These are phyloP conservation scores for Rhynchosporium graminicola DNA, from an alignment of 2,329 filamentous ascomycete species.

Conservation along the genomic window DNA sequence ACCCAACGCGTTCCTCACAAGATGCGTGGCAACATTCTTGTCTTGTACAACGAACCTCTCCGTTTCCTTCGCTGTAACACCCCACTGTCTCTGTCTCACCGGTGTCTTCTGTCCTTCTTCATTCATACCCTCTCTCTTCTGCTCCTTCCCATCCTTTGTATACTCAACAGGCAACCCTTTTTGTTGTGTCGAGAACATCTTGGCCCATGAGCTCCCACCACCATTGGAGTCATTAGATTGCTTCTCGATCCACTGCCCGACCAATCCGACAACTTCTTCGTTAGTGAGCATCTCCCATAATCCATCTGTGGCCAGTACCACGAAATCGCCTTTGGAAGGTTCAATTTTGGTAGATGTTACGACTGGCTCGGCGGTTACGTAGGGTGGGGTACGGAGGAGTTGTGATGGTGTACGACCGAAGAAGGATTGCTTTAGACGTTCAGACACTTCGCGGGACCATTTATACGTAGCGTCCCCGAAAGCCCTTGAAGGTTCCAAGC, in stretches of 20 bases:
- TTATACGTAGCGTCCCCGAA: conserved; percentile 98
- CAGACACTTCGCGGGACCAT: conserved; percentile 84
- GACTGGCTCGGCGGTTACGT: conserved; percentile 94
- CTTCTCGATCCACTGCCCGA: conserved; percentile 93
- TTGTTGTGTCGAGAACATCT: conserved; percentile 55
- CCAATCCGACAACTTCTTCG: conserved; percentile 93
- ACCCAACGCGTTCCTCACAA: conserved; percentile 91
- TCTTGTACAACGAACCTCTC: conserved; percentile 92
- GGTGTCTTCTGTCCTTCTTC: conserved; percentile 74
- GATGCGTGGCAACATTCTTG: conserved; percentile 92
- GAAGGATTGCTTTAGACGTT: conserved; percentile 80
- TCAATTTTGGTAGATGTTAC: conserved; percentile 91
- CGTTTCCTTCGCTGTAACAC: conserved; percentile 70
- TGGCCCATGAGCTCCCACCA: conserved; percentile 63
- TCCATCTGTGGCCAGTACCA: conserved; percentile 95
- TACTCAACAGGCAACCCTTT: conserved; percentile 73
- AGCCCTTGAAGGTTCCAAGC: conserved; percentile 87
- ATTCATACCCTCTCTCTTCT: conserved; percentile 45
- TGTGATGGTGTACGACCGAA: conserved; percentile 80
- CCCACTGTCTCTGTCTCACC: conserved; percentile 89
- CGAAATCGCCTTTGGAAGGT: conserved; percentile 87
- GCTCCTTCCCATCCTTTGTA: conserved; percentile 49
- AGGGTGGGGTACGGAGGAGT: conserved; percentile 85
- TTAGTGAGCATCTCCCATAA: conserved; percentile 99
- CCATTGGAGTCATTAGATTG: conserved; percentile 49